Percentiles rank a stretch among this genome's conserved stretches.
phyloP scores from a whole-genome alignment of 768 basidiomycete genomes.

The Tylopilus sp. region DNA sequence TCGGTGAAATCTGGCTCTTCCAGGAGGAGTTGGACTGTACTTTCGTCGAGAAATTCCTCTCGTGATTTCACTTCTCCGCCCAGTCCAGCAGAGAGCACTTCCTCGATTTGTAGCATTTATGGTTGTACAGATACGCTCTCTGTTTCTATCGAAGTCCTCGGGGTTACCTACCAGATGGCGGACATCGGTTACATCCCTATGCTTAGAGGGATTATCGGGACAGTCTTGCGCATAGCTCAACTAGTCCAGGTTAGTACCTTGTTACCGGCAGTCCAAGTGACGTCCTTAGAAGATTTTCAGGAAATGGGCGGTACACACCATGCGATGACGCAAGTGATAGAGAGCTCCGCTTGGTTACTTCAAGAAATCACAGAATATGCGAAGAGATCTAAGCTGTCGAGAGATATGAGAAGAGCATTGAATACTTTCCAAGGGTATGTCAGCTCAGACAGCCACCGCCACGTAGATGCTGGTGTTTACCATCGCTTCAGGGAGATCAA shows the following conservation, averaged over 20 bases:
- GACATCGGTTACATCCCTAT: not conserved
- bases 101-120: constrained; percentile 1
- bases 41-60: not conserved
- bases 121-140: not conserved
- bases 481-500: constrained; percentile 6
- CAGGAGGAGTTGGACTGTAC: not conserved
- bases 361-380: too few relatives aligned
- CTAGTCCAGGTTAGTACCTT: constrained; percentile 3
- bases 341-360: too few relatives aligned
- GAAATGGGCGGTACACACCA: constrained; percentile 14
- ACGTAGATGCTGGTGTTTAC: not conserved
- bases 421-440: constrained; percentile 6
- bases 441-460: too few relatives aligned
- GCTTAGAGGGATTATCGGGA: constrained; percentile 11
- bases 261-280: not conserved
- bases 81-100: not conserved
- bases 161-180: too few relatives aligned
- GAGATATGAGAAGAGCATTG: constrained; percentile 3
- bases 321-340: too few relatives aligned
- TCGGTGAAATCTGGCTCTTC: not conserved
- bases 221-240: constrained; percentile 5
- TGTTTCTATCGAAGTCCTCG: constrained; percentile 4
- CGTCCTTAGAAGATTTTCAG: constrained; percentile 2
- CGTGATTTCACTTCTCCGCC: not conserved
- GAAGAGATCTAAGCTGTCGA: not conserved